Conservation (phyloP, 2,329 filamentous ascomycete genomes). For the Colletotrichum simmondsii region DNA sequence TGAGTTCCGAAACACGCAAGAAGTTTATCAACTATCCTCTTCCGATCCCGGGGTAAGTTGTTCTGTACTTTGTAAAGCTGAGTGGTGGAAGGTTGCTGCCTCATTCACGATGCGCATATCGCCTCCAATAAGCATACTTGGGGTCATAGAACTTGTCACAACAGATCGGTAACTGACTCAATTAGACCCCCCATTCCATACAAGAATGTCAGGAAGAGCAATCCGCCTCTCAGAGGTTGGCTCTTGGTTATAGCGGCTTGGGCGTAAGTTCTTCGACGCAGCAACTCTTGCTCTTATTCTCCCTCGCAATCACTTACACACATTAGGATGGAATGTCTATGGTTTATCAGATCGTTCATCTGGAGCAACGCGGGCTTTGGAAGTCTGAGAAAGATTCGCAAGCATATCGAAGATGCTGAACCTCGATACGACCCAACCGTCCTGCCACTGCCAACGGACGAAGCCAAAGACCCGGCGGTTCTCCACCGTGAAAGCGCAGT, state of each 20-base stretch:
- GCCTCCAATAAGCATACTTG: neutral
- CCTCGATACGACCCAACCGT: conserved; percentile 59
- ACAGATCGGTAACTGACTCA: conserved; percentile 12
- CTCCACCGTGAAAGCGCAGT: conserved; percentile 30
- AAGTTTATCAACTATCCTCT: conserved; percentile 50
- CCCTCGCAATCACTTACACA: conserved; percentile 4
- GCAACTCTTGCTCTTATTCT: neutral
- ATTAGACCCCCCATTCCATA: conserved; percentile 53
- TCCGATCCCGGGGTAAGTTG: conserved; percentile 46
- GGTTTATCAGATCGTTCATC: conserved; percentile 63
- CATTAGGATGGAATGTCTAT: conserved; percentile 63
- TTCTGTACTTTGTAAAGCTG: neutral
- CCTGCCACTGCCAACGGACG: conserved; percentile 50
- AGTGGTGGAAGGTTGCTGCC: neutral
- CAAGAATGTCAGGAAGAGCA: conserved; percentile 58
- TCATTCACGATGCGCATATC: neutral
- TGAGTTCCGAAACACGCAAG: conserved; percentile 30
- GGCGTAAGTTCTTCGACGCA: conserved; percentile 54
- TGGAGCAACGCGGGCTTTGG: conserved; percentile 75
- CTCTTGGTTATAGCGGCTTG: conserved; percentile 63
- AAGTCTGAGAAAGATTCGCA: conserved; percentile 62
- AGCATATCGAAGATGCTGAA: conserved; percentile 61
- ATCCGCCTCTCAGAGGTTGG: conserved; percentile 68
- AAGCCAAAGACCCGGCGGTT: conserved; percentile 53
- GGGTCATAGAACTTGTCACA: neutral